Evolutionary conservation across 352 stramenopile species (phyloP).

Genomic region (Phytopythium cucurbitacearum): DNA sequence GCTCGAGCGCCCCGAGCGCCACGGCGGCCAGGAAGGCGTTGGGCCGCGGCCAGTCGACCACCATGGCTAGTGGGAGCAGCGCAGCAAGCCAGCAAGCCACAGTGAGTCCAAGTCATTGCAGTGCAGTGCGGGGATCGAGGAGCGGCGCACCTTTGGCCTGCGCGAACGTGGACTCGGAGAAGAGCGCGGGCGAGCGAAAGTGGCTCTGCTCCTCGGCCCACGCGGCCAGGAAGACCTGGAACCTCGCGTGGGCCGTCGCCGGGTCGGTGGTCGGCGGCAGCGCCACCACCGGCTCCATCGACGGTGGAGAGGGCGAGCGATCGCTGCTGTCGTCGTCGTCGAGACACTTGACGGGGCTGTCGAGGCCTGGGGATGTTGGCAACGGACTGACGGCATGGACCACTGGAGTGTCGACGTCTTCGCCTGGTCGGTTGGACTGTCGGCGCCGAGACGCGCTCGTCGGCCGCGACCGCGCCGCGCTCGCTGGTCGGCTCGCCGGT

Average conservation of each 20-base stretch:
- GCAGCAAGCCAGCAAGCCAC: not conserved
- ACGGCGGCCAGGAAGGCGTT: conserved; percentile 54
- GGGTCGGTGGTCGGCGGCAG: conserved; percentile 16
- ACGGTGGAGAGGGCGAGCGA: not conserved
- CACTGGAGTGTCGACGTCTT: conserved; percentile 8
- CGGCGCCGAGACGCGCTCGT: too few relatives aligned
- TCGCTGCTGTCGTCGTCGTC: not conserved
- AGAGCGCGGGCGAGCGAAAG: conserved; percentile 58
- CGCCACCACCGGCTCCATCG: not conserved
- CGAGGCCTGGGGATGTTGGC: too few relatives aligned
- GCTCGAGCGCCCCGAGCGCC: conserved; percentile 41
- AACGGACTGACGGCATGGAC: not conserved
- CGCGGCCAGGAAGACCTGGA: conserved; percentile 43
- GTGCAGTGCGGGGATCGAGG: conserved; percentile 5
- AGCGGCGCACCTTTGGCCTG: conserved; percentile 47
- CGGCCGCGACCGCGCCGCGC: too few relatives aligned
- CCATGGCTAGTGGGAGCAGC: conserved; percentile 18
- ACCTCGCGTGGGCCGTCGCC: conserved; percentile 27
- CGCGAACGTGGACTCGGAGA: conserved; percentile 55
- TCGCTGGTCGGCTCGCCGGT: too few relatives aligned
- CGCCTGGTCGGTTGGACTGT: not conserved
- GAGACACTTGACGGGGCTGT: not conserved
- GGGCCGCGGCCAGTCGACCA: conserved; percentile 33
- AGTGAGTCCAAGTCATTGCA: not conserved
- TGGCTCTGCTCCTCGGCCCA: conserved; percentile 40